A percentile compares a stretch with the other conserved stretches of the same genome.
Conservation (phyloP, 345 rosid species). For the Eucalyptus tenuipes region DNA sequence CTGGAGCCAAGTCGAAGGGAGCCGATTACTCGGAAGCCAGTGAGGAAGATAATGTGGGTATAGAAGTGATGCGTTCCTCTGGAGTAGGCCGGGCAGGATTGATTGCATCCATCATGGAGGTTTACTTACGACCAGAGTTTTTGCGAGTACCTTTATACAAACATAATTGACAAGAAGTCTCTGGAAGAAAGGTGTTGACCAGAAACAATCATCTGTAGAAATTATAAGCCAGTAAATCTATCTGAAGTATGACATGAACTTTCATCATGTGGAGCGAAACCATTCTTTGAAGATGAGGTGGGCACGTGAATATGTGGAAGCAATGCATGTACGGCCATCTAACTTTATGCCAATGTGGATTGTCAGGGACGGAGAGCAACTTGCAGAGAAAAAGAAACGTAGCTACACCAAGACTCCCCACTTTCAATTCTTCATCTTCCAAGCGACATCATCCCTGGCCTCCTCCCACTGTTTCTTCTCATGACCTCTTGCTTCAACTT, state of each 20-base stretch:
- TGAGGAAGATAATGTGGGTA: neutral
- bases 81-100: neutral
- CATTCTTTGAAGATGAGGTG: neutral
- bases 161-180: neutral
- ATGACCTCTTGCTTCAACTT: neutral
- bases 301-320: neutral
- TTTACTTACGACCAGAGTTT: neutral
- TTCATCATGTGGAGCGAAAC: neutral
- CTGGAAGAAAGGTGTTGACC: neutral
- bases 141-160: neutral
- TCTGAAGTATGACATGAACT: neutral
- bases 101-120: neutral
- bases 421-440: neutral
- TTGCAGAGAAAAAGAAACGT: neutral
- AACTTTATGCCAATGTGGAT: neutral
- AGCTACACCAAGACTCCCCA: neutral
- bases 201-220: neutral
- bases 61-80: neutral
- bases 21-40: neutral
- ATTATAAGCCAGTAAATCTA: neutral
- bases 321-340: neutral
- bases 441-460: neutral
- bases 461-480: neutral
- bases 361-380: neutral
- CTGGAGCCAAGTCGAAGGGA: neutral